Base-by-base conservation (phyloP, 768 basidiomycete genomes). In the Mycena venus region DNA sequence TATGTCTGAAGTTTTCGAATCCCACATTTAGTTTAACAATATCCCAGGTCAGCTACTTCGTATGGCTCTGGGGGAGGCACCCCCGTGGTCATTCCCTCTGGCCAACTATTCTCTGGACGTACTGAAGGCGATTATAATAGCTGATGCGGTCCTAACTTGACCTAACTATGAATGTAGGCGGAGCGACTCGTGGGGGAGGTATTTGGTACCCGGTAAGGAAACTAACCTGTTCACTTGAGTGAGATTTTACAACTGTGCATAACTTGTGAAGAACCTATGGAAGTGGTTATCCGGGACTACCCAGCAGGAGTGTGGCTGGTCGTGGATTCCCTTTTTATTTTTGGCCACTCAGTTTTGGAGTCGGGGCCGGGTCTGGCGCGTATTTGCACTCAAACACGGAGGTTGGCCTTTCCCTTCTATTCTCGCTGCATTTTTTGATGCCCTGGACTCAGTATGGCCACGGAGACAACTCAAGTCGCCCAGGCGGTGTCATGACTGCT, bases 401-500 rank as follows among this genome's bases (percentile, higher is more conserved):
- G 70, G 74, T 75, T 14, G n/a, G 60, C 21, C 1, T 32, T 11
- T 3, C n/a, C 3, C 36, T 36, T 25, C n/a, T 31, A 5, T 25
- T 17, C n/a, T 23, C 23, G 2, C 14, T 38, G 15, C 32, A 27
- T 5, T 3, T 29, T 3, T 40, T 56, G 49, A 70, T 7, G 42
- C 31, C 38, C 29, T 69, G 12, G 12, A 25, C 31, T 49, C 25
- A 90, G 88, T 90, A 90, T 68, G 89, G 88, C 40, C 63, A 75
- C 38, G 75, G 85, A 3, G 78, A 82, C 42, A 90, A 91, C 69
- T 80, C 83, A 4, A 87, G 85, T 61, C 87, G 91, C 34, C 86
- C 89, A 9, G 91, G 91, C 1, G 91, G 91, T 2, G 72, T 82
- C 9, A 83, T 89, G 78, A 80, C 83, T 62, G 84, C 85, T 42